Percentiles rank a stretch among this genome's conserved stretches.
These are phyloP conservation scores for Noccaea bulbosa DNA, from an alignment of 345 rosid genomes.

Conservation along the genomic window DNA sequence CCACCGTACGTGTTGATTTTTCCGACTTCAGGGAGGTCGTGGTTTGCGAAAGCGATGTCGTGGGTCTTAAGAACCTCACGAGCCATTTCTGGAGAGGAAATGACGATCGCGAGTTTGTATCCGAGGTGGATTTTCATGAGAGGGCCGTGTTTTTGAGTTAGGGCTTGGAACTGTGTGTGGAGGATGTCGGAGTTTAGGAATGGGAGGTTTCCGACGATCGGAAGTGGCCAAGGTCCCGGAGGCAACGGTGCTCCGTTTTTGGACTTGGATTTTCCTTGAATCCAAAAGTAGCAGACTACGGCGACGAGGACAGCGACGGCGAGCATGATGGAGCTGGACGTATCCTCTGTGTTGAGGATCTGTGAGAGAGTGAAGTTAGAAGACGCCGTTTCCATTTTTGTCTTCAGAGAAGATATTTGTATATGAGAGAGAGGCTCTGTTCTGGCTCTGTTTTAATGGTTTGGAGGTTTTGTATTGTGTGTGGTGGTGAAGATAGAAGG, in stretches of 20 bases:
- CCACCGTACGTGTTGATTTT: constrained; percentile 43
- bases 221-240: constrained; percentile 51
- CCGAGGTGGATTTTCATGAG: constrained; percentile 50
- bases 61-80: constrained; percentile 45
- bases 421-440: neutral
- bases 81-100: constrained; percentile 44
- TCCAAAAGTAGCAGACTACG: constrained; percentile 30
- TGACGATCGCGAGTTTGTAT: constrained; percentile 35
- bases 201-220: constrained; percentile 48
- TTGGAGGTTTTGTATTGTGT: constrained; percentile 26
- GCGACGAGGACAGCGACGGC: constrained; percentile 16
- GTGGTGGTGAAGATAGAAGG: constrained; percentile 14
- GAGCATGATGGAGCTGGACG: constrained; percentile 22
- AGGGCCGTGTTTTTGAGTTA: constrained; percentile 45
- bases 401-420: neutral
- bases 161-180: constrained; percentile 38
- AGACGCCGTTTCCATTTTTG: constrained; percentile 21
- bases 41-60: constrained; percentile 47
- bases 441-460: neutral
- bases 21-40: constrained; percentile 42
- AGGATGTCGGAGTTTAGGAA: constrained; percentile 42
- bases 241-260: constrained; percentile 37
- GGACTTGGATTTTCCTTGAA: constrained; percentile 31
- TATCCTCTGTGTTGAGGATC: constrained; percentile 25
- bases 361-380: constrained; percentile 25